These are phyloP conservation scores for Hyaloscypha finlandica DNA, from an alignment of 495 filamentous ascomycete species.

Conservation along the genomic window DNA sequence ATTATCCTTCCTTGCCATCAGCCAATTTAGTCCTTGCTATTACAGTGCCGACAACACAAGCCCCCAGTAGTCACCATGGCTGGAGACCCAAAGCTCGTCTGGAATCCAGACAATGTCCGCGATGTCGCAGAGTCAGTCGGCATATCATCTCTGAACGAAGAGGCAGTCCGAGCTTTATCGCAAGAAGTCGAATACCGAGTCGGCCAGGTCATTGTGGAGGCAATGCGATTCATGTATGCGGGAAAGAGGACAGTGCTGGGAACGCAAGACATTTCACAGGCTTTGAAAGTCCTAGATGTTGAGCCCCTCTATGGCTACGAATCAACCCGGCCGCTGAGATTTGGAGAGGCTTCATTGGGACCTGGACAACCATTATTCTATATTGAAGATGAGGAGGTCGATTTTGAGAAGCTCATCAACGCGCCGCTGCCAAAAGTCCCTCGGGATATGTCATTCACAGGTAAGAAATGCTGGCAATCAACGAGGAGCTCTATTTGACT, in stretches of 20 bases:
- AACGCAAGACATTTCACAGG: conserved; percentile 83
- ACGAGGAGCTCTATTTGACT: neutral
- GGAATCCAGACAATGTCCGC: conserved; percentile 93
- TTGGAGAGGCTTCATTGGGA: conserved; percentile 90
- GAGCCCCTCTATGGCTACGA: conserved; percentile 97
- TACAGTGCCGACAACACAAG: neutral
- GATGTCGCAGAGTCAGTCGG: conserved; percentile 97
- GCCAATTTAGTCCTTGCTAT: neutral
- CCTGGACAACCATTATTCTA: conserved; percentile 97
- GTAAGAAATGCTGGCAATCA: conserved; percentile 48
- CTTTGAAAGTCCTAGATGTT: conserved; percentile 81
- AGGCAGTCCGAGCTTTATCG: conserved; percentile 78
- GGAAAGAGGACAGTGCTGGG: conserved; percentile 78
- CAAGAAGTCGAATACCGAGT: conserved; percentile 96
- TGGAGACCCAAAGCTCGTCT: conserved; percentile 53
- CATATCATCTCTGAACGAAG: conserved; percentile 73
- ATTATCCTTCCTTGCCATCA: neutral
- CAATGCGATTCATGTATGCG: conserved; percentile 92
- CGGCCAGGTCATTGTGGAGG: conserved; percentile 87
- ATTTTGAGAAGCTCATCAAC: conserved; percentile 98
- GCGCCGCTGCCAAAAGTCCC: conserved; percentile 92
- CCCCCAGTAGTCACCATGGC: conserved; percentile 4
- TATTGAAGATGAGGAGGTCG: conserved; percentile 96
- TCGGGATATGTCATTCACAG: conserved; percentile 87
- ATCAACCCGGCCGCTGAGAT: conserved; percentile 78